These are phyloP conservation scores for Penicillium pulvis DNA, from an alignment of 495 filamentous ascomycete species.

Conservation along the genomic window DNA sequence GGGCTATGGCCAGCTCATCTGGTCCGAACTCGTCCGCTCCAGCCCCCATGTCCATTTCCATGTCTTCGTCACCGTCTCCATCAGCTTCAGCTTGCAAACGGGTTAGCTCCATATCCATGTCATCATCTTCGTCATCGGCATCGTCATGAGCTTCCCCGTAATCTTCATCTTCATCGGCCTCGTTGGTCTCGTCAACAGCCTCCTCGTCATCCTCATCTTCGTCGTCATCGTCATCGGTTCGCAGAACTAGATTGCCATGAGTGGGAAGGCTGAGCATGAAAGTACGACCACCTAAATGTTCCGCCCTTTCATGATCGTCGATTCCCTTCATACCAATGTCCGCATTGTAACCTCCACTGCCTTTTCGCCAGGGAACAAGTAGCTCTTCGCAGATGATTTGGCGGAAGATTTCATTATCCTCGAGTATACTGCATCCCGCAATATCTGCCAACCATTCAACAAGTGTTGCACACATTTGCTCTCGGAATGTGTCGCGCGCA, in stretches of 20 bases:
- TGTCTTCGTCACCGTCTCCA: slow-evolving; percentile 39
- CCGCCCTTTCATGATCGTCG: slow-evolving; percentile 76
- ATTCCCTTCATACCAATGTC: slow-evolving; percentile 84
- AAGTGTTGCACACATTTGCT: slow-evolving; percentile 98
- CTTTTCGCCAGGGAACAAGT: slow-evolving; percentile 79
- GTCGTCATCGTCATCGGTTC: slow-evolving; percentile 51
- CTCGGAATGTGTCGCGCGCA: slow-evolving; percentile 88
- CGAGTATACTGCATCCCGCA: slow-evolving; percentile 81
- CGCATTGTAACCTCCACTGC: slow-evolving; percentile 81
- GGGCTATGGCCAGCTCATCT: slow-evolving; percentile 65
- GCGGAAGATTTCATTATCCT: slow-evolving; percentile 77
- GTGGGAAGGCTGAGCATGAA: slow-evolving; percentile 43
- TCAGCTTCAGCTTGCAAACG: slow-evolving; percentile 16
- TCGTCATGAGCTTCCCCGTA: slow-evolving; percentile 46
- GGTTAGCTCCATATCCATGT: slow-evolving; percentile 43
- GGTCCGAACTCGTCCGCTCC: slow-evolving; percentile 26
- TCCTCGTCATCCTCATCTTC: slow-evolving; percentile 54
- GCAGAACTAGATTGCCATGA: slow-evolving; percentile 42
- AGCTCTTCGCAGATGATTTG: slow-evolving; percentile 87
- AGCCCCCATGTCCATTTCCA: slow-evolving; percentile 56
- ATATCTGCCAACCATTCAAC: slow-evolving; percentile 96
- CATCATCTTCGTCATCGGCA: slow-evolving; percentile 47
- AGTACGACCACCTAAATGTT: slow-evolving; percentile 36
- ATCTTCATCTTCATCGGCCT: slow-evolving; percentile 45
- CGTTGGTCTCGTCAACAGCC: slow-evolving; percentile 50